phyloP scores from a whole-genome alignment of 2,329 filamentous ascomycete genomes.

The Penicillium griseofulvum region DNA sequence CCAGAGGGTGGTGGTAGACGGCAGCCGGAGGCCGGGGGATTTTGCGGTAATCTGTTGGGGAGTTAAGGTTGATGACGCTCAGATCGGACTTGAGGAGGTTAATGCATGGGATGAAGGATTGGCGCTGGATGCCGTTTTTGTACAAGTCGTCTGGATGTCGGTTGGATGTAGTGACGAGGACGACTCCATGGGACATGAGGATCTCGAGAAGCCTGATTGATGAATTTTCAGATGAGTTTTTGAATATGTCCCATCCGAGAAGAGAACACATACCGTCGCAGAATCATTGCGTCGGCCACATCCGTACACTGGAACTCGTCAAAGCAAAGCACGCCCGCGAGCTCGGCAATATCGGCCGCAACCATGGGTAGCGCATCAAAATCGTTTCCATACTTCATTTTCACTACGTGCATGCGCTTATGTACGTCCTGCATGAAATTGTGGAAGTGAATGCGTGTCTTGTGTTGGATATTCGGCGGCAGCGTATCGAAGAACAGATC shows the following conservation, averaged over 20 bases:
- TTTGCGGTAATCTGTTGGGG: constrained; percentile 93
- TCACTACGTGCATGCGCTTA: constrained; percentile 82
- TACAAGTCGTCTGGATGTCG: constrained; percentile 95
- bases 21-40: constrained; percentile 89
- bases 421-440: constrained; percentile 99
- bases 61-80: constrained; percentile 90
- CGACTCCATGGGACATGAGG: constrained; percentile 94
- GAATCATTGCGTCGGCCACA: constrained; percentile 97
- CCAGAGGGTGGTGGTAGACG: constrained; percentile 89
- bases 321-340: constrained; percentile 86
- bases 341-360: constrained; percentile 87
- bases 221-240: constrained; percentile 24
- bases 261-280: constrained; percentile 61
- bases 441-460: constrained; percentile 95
- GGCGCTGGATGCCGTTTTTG: constrained; percentile 94
- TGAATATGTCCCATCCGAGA: background rate
- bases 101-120: constrained; percentile 94
- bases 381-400: constrained; percentile 83
- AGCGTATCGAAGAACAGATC: constrained; percentile 95
- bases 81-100: constrained; percentile 81
- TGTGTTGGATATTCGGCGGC: constrained; percentile 72
- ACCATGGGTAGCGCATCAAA: constrained; percentile 89
- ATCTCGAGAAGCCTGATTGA: constrained; percentile 68
- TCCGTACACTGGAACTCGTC: constrained; percentile 99
- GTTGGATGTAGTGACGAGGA: constrained; percentile 93